Base-by-base conservation (phyloP, 768 basidiomycete genomes). In the Hemileccinum rubropunctum region DNA sequence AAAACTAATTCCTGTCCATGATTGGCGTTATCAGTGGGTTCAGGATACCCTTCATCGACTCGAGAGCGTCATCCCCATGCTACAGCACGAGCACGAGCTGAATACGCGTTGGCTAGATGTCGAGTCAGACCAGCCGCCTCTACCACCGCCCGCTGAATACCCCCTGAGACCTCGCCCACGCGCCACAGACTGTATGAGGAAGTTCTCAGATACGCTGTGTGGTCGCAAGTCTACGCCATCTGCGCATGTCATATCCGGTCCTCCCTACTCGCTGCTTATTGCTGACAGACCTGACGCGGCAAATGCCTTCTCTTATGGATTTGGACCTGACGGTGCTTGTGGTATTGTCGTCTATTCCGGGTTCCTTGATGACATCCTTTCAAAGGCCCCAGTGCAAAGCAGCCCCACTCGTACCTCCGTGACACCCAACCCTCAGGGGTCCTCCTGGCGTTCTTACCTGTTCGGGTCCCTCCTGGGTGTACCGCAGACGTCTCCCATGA, bases 251-350 rank as follows among this genome's bases (percentile, higher is more conserved):
- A 78, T 86, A 39, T 73, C 88, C 10, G 92, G 91, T 0, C 90
- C 92, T 26, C 93, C 93, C 0, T 98, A 95, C 64, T 88, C 91
- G 30, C 72, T 99, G 6, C 76, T 99, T 38, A 66, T 99, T n/a
- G 82, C 95, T 40, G 91, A 98, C 44, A 83, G 85, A 52, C 85
- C 91, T 1, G 86, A 90, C 51, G 75, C 83, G 2, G 78, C 82
- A 9, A 99, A 98, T 61, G 95, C 97, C 1, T 97, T 99, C 67
- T 91, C 88, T 1, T 98, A 95, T 63, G 95, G 95, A 2, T 98
- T 98, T 57, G 92, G 92, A 12, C 87, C 91, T 3, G 83, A 93
- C 59, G 88, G 91, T 33, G 91, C 86, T 1, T 94, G 92, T 50
- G 95, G 97, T 6, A 81, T 99, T 50, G 95, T 98, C 47, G 83